Base-by-base conservation (phyloP, 148 eudicot species). In the Euryodendron excelsum region DNA sequence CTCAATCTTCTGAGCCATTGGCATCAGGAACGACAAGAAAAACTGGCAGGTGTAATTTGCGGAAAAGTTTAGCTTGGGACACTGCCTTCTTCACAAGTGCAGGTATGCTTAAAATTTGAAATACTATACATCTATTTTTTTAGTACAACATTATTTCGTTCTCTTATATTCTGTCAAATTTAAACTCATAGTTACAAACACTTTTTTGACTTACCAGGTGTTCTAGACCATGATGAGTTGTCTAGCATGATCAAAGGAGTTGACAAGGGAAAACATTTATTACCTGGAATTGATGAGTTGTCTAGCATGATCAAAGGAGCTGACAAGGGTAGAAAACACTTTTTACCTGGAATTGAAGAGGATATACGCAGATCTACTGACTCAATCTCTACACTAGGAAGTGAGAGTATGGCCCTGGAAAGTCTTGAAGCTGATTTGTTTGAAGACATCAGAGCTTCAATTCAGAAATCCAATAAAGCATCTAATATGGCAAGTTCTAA, bases 41-140 rank as follows among this genome's bases (percentile, higher is more conserved):
- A 79, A 80, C 25, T 66, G 90, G 86, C 67, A 91, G 89, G 82
- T 88, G 83, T 62, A 96, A 96, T 75, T 73, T 93, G 76, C 94
- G 99, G 52, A 96, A 93, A 82, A 96, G 99, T 84, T 89, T 96
- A 88, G 99, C 99, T 25, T 96, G 99, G 99, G 98, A 96, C 77
- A 89, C 86, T 77, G 98, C 98, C 28, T 96, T 96, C 86, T 93
- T 96, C 77, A 93, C 92, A 1, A 87, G 86, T 86, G 93, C 91
- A 79, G 99, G 99, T 96, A 80, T 72, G 77, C 45, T 78, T 59
- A 27, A 58, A n/a, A 62, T 30, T 47, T 66, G 45, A n/a, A 79
- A 27, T 25, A 25, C 30, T 41, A 11, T 25, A 23, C 60, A 3
- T 39, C 11, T 3, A 41, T 60, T 63, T 11, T 15, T 4, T 45